These are phyloP conservation scores for Clathrus columnatus DNA, from an alignment of 768 basidiomycete species.

Conservation along the genomic window DNA sequence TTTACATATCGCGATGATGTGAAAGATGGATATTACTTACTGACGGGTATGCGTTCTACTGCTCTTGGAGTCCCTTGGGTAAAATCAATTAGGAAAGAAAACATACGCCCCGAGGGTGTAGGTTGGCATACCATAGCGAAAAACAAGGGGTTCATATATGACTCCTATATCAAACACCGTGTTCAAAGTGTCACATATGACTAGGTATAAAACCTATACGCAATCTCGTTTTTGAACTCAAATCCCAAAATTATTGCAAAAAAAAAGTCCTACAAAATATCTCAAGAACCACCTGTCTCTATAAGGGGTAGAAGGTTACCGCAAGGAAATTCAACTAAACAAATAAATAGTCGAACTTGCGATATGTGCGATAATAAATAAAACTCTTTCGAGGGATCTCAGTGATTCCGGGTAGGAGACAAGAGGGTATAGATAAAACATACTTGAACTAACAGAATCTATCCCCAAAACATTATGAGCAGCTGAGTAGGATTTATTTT, in stretches of 20 bases:
- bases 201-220: constrained; percentile 14
- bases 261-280: constrained; percentile 13
- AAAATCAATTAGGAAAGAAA: constrained; percentile 11
- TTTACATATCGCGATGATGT: background rate
- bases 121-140: constrained; percentile 15
- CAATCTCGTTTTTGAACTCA: background rate
- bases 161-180: constrained; percentile 16
- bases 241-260: too few species aligned
- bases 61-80: constrained; percentile 8
- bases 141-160: constrained; percentile 16
- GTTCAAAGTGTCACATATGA: constrained; percentile 17
- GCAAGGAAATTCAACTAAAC: too few species aligned
- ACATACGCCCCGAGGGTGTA: background rate
- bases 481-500: background rate
- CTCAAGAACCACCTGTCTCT: constrained; percentile 19
- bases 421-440: background rate
- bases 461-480: background rate
- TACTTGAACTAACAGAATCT: constrained; percentile 1
- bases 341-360: background rate
- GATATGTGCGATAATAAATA: background rate
- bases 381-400: background rate
- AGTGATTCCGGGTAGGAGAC: background rate
- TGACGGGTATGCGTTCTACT: constrained; percentile 10
- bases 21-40: background rate
- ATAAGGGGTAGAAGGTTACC: background rate